Percentiles rank a stretch among this genome's conserved stretches.
These are phyloP conservation scores for Hsuehochloa calcarea DNA, from an alignment of 176 grass and related monocot species.

Conservation along the genomic window DNA sequence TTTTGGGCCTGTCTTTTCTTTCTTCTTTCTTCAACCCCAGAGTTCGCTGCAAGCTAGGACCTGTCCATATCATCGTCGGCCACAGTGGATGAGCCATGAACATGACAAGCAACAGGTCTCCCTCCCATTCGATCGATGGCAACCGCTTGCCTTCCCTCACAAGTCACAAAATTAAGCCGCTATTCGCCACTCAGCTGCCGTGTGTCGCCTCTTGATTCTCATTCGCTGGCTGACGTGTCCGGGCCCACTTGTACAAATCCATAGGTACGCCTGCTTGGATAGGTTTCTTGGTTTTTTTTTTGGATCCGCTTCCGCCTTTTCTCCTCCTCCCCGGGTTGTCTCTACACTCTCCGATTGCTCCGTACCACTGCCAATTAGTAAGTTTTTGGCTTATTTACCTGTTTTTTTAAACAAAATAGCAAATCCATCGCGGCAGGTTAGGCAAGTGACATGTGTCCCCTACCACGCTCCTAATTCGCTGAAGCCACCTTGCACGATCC, in stretches of 20 bases:
- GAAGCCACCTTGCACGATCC: no score
- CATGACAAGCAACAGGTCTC: neutral
- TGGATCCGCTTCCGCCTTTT: no score
- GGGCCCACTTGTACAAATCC: neutral
- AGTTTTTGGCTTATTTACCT: no score
- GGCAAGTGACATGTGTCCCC: no score
- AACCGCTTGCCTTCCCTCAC: neutral
- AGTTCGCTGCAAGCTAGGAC: neutral
- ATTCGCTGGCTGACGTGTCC: neutral
- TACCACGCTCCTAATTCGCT: no score
- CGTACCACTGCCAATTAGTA: no score
- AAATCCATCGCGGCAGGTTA: no score
- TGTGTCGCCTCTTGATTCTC: neutral
- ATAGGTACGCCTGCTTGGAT: no score
- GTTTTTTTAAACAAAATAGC: no score
- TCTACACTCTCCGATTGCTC: no score
- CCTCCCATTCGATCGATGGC: neutral
- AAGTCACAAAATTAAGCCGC: neutral
- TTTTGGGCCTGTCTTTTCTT: neutral
- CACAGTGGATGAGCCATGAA: neutral
- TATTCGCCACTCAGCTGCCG: neutral
- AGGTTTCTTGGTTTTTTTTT: no score
- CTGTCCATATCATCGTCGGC: neutral
- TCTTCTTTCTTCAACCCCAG: neutral
- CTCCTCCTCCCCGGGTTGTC: no score